phyloP scores from a whole-genome alignment of 768 basidiomycete species.

The Lactarius sanguifluus region DNA sequence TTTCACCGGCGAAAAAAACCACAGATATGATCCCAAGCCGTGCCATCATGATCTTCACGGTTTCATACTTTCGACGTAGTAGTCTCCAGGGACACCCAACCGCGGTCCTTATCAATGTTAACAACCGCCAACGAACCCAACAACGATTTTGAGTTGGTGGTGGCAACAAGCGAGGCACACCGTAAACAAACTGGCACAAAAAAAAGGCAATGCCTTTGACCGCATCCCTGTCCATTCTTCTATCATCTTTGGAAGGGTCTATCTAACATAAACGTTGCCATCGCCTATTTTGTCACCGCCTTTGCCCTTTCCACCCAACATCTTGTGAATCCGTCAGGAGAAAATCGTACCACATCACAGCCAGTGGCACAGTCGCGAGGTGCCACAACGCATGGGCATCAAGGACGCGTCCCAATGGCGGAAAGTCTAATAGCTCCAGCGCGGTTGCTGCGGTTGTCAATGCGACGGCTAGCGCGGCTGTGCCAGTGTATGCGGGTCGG shows the following conservation, averaged over 20 bases:
- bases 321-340: slow-evolving; percentile 71
- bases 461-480: slow-evolving; percentile 59
- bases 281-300: slow-evolving; percentile 26
- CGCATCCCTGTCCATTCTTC: neutral
- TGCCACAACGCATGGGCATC: slow-evolving; percentile 98
- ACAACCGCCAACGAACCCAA: neutral
- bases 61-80: neutral
- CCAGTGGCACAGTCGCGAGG: slow-evolving; percentile 74
- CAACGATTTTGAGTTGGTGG: slow-evolving; percentile 2
- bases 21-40: slow-evolving; percentile 1
- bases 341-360: slow-evolving; percentile 84
- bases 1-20: neutral
- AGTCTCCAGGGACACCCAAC: slow-evolving; percentile 1
- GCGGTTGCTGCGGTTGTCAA: slow-evolving; percentile 72
- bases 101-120: neutral
- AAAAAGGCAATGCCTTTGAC: slow-evolving; percentile 2
- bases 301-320: slow-evolving; percentile 58
- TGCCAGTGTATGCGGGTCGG: slow-evolving; percentile 53
- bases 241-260: neutral
- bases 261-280: neutral
- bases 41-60: slow-evolving; percentile 18
- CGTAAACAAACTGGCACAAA: slow-evolving; percentile 1
- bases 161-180: neutral
- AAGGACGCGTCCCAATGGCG: slow-evolving; percentile 68
- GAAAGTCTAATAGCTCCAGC: slow-evolving; percentile 90